phyloP scores from a whole-genome alignment of 441 rosid species.

The Lepidium campestre region DNA sequence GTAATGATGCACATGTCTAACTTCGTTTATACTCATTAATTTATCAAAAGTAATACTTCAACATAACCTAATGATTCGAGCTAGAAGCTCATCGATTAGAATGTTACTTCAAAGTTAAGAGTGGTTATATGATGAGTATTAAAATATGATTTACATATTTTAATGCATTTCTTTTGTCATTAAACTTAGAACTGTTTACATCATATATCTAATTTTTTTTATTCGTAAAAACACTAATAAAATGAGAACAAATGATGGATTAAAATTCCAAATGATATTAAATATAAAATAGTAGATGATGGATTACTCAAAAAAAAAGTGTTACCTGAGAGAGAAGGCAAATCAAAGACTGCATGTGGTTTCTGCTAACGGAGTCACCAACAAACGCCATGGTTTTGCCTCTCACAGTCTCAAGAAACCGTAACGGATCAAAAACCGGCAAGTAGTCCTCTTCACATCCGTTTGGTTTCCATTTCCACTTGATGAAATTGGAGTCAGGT shows the following conservation, averaged over 20 bases:
- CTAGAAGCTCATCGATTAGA: conserved; percentile 9
- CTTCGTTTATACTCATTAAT: conserved; percentile 4
- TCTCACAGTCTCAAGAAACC: conserved; percentile 48
- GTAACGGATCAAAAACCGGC: conserved; percentile 46
- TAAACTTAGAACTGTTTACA: neutral
- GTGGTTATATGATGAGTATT: conserved; percentile 1
- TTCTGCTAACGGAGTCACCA: conserved; percentile 64
- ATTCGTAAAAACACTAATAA: neutral
- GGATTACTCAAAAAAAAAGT: neutral
- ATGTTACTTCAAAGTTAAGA: conserved; percentile 29
- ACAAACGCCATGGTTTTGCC: conserved; percentile 61
- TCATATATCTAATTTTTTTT: neutral
- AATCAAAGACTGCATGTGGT: conserved; percentile 74
- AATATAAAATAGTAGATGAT: neutral
- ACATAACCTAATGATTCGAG: conserved; percentile 14
- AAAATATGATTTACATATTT: neutral
- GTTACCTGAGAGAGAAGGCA: conserved; percentile 79
- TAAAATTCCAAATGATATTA: neutral
- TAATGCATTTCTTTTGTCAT: neutral
- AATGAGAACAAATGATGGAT: neutral
- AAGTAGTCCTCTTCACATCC: conserved; percentile 37
- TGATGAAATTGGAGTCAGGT: conserved; percentile 45
- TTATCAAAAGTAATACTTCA: conserved; percentile 9
- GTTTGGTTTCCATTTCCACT: conserved; percentile 64
- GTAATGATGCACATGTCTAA: conserved; percentile 6